Percentiles rank a stretch among this genome's conserved stretches.
Conservation (phyloP, 768 basidiomycete genomes). For the Leucosporidium creatinivorum region DNA sequence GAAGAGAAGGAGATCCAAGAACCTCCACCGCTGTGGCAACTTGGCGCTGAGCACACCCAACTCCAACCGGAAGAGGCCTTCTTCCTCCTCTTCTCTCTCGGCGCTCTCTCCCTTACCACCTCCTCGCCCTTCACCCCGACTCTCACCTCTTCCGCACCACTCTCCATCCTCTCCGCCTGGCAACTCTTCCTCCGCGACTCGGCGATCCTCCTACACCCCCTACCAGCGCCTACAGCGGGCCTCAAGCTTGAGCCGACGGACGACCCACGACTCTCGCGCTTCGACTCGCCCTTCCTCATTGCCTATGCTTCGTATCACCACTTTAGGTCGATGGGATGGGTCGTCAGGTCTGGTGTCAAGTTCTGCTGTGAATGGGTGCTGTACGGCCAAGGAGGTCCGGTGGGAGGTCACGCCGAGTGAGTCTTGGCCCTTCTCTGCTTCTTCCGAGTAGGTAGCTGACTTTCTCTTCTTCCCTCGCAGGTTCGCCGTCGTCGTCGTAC, state of each 20-base stretch:
- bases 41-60: conserved; percentile 37
- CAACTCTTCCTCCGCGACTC: conserved; percentile 17
- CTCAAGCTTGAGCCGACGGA: neutral
- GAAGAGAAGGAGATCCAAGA: conserved; percentile 13
- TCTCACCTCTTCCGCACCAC: neutral
- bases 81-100: conserved; percentile 37
- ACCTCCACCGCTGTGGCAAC: conserved; percentile 24
- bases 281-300: conserved; percentile 63
- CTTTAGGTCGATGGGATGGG: conserved; percentile 93
- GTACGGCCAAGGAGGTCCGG: conserved; percentile 70
- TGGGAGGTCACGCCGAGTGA: conserved; percentile 92
- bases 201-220: neutral
- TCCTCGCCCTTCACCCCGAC: conserved; percentile 1
- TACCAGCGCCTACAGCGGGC: neutral
- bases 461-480: conserved; percentile 45
- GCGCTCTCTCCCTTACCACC: conserved; percentile 15
- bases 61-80: conserved; percentile 40
- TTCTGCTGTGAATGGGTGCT: conserved; percentile 93
- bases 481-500: conserved; percentile 83
- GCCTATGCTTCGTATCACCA: conserved; percentile 89
- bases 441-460: neutral
- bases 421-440: conserved; percentile 37
- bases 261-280: conserved; percentile 21
- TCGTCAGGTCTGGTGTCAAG: conserved; percentile 90
- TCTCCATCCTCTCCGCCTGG: conserved; percentile 22